Evolutionary conservation across 768 basidiomycete species (phyloP), one percentile per base, ranked within the genome.

Genomic region (Amanita rubescens): DNA sequence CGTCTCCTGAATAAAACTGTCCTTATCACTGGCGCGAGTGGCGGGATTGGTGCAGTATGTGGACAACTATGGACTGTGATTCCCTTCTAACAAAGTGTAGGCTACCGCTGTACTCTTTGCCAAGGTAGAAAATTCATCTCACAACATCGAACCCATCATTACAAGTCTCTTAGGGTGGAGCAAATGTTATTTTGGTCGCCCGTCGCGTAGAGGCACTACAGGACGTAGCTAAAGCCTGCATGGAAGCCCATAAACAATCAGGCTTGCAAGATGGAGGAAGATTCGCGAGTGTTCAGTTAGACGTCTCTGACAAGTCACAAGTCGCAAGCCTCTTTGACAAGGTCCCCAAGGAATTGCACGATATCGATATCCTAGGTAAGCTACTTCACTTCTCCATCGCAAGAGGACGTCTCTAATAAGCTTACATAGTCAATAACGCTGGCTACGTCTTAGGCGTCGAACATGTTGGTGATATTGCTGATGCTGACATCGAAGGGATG

Each of bases 381-480:
- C 78, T 63, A 34, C 10, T 48, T 34, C 12, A 15, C 8, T 25
- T 32, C 22, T 7, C 11, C 32, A 32, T 30, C 27, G 27, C 27
- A 38, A 22, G 17, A 46, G 8, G 32, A 8, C 15, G 38, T 47
- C 43, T 58, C 46, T 58, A 51, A 39, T 19, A 12, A n/a, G 35
- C 24, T 45, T 14, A 15, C 20, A 12, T 41, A 80, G 78, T 81
- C 27, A 81, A 81, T 62, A 76, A 76, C 49, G 94, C 96, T 33
- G 95, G 96, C 27, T 92, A 85, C 61, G 96, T 97, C 27, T 78
- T 85, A 37, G 96, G 96, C 11, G 69, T 84, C 11, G 96, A 97
- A 57, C 82, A 81, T 38, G 84, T 97, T 34, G 96, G 96, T 5
- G 81, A 84, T 60, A 83, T 93, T 61, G 73, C 81, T 12, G 81